A percentile compares a stretch with the other conserved stretches of the same genome.
Conservation (phyloP, 1,284 basidiomycete genomes). For the Naganishia sp. region DNA sequence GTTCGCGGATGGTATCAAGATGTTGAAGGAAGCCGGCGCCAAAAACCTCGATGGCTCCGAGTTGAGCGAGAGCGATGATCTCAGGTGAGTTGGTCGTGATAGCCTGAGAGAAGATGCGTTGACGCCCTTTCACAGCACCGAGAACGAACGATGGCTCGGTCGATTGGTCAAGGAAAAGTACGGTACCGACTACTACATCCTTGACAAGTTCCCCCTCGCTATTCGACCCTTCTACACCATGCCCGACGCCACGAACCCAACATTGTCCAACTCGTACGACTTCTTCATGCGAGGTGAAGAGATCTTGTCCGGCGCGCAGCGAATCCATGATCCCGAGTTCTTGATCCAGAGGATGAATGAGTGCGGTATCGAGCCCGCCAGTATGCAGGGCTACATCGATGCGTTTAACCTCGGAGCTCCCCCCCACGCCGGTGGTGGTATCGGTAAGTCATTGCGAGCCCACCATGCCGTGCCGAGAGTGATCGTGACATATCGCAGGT, state of each 20-base stretch:
- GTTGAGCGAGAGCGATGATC: conserved; percentile 75
- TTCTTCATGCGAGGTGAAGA: conserved; percentile 99
- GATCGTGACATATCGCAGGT: conserved; percentile 47
- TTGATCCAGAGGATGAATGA: conserved; percentile 78
- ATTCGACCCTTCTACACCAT: conserved; percentile 98
- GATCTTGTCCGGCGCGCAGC: conserved; percentile 95
- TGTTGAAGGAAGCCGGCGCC: conserved; percentile 58
- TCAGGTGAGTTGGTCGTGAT: conserved; percentile 62
- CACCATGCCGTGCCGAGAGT: not conserved
- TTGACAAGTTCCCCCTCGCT: conserved; percentile 93
- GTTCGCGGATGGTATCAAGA: conserved; percentile 56
- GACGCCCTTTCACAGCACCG: conserved; percentile 41
- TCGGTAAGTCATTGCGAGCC: conserved; percentile 50
- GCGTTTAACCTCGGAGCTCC: conserved; percentile 92
- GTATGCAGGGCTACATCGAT: conserved; percentile 88
- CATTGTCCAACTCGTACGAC: conserved; percentile 96
- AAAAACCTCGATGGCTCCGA: conserved; percentile 55
- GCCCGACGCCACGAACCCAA: conserved; percentile 87
- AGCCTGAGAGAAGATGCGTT: not conserved
- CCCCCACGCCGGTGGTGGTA: conserved; percentile 66
- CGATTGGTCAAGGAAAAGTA: conserved; percentile 88
- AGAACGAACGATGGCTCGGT: conserved; percentile 85
- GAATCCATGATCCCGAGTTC: conserved; percentile 85
- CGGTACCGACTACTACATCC: conserved; percentile 95
- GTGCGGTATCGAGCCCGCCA: conserved; percentile 73